Base-by-base conservation (phyloP, 1,284 basidiomycete species). In the Peniophora sp. region DNA sequence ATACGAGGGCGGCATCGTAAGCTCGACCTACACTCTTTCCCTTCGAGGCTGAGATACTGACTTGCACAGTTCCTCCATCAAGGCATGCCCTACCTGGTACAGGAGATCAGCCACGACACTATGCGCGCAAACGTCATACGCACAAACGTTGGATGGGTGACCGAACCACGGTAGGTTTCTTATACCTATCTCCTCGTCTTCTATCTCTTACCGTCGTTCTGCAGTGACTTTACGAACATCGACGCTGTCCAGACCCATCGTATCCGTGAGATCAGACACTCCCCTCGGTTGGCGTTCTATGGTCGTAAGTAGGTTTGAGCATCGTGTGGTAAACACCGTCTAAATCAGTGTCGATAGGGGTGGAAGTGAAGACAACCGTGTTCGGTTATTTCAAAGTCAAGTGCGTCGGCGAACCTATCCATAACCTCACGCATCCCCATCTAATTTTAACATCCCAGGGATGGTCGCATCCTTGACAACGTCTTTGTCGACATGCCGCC, bases 91-190 rank as follows among this genome's bases (percentile, higher is more conserved):
- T 92, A 81, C 62, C 72, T 90, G 38, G 78, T 93, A 50, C 78
- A 81, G 61, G 89, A 93, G 64, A 76, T 95, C 50, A 86, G 77
- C 55, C 93, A 95, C 61, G 91, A 94, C 59, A 69, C 77, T 6
- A 87, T 80, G 61, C 72, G 84, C 49, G 92, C 87, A 1, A 82
- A 77, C 59, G 76, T 93, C 25, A 65, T 84, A 3, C 75, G 79
- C 50, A 77, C 85, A 9, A 84, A 92, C 55, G 86, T 94, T 53
- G 90, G 89, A 58, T 95, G 89, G 80, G 81, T 81, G 50, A 96
- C 92, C 12, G 80, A 80, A 34, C 88, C 85, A 10, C 77, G 84
- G 86, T 83, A 53, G 25, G 69, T 32, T 32, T 32, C n/a, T n/a
- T n/a, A n/a, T n/a, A n/a, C n/a, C n/a, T n/a, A n/a, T n/a, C n/a